Evolutionary conservation across 1,139 yeast genomes (phyloP).

Genomic region (Zygoascus sp.): DNA sequence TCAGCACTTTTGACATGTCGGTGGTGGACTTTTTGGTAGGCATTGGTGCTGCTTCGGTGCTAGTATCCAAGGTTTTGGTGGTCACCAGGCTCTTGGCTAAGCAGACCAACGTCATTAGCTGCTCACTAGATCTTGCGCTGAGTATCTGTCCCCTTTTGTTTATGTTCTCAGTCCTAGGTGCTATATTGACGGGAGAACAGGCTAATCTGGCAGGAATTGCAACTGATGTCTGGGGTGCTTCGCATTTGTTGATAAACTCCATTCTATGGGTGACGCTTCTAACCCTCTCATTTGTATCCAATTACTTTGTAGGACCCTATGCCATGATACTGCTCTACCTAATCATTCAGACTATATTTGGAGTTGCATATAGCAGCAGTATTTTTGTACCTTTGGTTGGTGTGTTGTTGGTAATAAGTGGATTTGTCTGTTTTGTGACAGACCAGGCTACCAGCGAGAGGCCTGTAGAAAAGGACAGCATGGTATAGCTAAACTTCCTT

Average conservation of each 20-base stretch:
- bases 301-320: slow-evolving; percentile 1
- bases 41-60: not conserved
- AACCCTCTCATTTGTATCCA: not conserved
- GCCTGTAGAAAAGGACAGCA: not conserved
- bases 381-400: not conserved
- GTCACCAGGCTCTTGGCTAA: not conserved
- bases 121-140: not conserved
- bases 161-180: not conserved
- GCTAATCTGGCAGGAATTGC: not conserved
- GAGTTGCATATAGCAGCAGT: not conserved
- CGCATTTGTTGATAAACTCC: not conserved
- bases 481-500: not conserved
- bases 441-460: not conserved
- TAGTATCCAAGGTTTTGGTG: not conserved
- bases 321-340: not conserved
- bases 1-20: not conserved
- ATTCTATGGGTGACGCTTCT: not conserved
- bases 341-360: not conserved
- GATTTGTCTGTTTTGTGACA: not conserved
- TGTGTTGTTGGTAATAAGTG: not conserved
- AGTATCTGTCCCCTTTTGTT: not conserved
- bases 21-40: not conserved
- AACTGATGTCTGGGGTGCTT: not conserved
- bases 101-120: not conserved
- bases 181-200: not conserved